Percentiles rank a stretch among this genome's conserved stretches.
Evolutionary conservation across 2,329 filamentous ascomycete genomes (phyloP).

Genomic region (Talaromyces sp.): DNA sequence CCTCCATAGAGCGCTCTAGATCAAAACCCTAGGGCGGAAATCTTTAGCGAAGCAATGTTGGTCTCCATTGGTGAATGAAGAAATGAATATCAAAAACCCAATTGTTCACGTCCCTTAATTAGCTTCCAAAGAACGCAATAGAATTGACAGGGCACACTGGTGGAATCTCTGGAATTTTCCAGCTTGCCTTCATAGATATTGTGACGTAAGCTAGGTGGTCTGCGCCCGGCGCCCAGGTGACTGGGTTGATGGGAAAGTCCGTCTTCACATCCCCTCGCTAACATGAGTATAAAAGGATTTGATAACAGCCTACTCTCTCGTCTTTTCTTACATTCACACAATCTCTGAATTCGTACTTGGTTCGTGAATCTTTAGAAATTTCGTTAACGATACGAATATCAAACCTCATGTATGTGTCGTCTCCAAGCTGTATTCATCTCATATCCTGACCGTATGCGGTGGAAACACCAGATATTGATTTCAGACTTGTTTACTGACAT

Average conservation of each 20-base stretch:
- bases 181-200: background rate
- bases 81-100: no score
- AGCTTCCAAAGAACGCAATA: background rate
- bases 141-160: background rate
- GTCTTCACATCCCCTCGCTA: background rate
- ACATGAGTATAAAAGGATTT: background rate
- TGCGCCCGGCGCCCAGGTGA: background rate
- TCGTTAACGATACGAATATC: background rate
- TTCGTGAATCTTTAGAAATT: background rate
- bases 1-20: background rate
- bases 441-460: no score
- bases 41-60: background rate
- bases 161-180: background rate
- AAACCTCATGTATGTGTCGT: background rate
- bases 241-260: background rate
- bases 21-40: no score
- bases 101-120: no score
- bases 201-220: background rate
- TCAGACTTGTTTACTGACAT: background rate
- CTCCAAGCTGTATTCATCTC: background rate
- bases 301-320: background rate
- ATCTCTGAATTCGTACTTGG: no score
- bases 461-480: background rate
- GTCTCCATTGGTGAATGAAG: background rate
- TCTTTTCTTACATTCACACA: background rate